Evolutionary conservation across 2,329 filamentous ascomycete genomes (phyloP), one percentile per base, ranked within the genome.

Genomic region (Emmonsiellopsis sp.): DNA sequence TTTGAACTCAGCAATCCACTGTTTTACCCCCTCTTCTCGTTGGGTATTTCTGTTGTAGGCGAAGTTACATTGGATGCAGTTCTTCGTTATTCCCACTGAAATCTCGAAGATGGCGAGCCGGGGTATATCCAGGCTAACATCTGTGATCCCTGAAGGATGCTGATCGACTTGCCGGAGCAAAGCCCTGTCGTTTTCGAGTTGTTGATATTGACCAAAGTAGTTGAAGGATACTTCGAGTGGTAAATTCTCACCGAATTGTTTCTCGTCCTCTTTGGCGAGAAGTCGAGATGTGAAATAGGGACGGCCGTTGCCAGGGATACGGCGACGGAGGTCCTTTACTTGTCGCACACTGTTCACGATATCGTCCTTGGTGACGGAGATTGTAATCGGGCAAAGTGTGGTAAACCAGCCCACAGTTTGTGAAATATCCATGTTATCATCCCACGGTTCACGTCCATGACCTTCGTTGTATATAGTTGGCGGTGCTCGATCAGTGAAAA

Each of bases 341-440:
- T 61, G 63, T 51, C 65, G 68, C 52, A 71, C 58, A 8, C 61
- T 67, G 8, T 70, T 61, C 13, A 63, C 45, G 9, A 72, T 56
- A 32, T 61, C 61, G 48, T 54, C 43, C 4, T 49, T 16, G 3
- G 45, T 47, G 0, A 62, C 58, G 3, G 63, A 56, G 2, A 73
- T 61, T 49, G 67, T 65, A 3, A 77, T 59, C 13, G 74, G 75
- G 30, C 69, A 71, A 51, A 77, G 65, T 35, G 75, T 74, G 0
- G 75, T 77, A 51, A 77, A 78, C 76, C 76, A 78, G 4, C 76
- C 76, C 10, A 77, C 67, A 0, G 75, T 78, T 30, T 70, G 62
- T 0, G 74, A 73, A 3, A 77, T 66, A 51, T 78, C 75, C 48
- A 77, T 67, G 16, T 62, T 67, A 2, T 67, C 47, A 54, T 73